A percentile compares a stretch with the other conserved stretches of the same genome.
Evolutionary conservation across 768 basidiomycete genomes (phyloP).

Genomic region (Mycena galericulata): DNA sequence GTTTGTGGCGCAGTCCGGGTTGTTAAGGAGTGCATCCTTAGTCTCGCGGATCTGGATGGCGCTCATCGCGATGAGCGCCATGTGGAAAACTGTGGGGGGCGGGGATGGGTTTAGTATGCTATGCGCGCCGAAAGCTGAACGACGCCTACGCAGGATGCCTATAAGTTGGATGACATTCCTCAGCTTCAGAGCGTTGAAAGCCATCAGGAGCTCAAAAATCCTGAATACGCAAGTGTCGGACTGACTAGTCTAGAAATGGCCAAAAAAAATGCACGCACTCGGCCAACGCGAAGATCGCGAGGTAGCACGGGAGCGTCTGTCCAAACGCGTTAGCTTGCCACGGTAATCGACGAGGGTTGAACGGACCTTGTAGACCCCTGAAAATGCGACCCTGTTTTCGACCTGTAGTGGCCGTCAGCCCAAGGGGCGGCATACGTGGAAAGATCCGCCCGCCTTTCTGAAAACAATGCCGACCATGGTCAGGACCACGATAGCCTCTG

Average conservation of each 20-base stretch:
- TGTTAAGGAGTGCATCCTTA: slow-evolving; percentile 64
- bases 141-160: slow-evolving; percentile 72
- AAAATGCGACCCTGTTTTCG: slow-evolving; percentile 59
- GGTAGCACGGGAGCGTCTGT: slow-evolving; percentile 86
- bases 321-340: slow-evolving; percentile 29
- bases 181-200: slow-evolving; percentile 82
- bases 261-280: slow-evolving; percentile 69
- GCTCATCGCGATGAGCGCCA: slow-evolving; percentile 78
- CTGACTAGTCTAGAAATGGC: background rate
- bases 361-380: slow-evolving; percentile 65
- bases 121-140: background rate
- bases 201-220: slow-evolving; percentile 84
- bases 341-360: slow-evolving; percentile 1
- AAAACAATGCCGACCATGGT: slow-evolving; percentile 82
- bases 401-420: slow-evolving; percentile 55
- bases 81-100: slow-evolving; percentile 70
- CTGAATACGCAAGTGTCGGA: slow-evolving; percentile 49
- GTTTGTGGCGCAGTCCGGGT: slow-evolving; percentile 47
- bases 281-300: slow-evolving; percentile 85
- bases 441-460: slow-evolving; percentile 58
- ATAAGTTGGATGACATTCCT: slow-evolving; percentile 85
- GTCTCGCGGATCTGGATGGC: slow-evolving; percentile 85
- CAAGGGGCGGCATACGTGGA: background rate
- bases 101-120: background rate
- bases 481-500: slow-evolving; percentile 83